Percentiles rank a stretch among this genome's conserved stretches.
Evolutionary conservation across 2,329 filamentous ascomycete genomes (phyloP).

Genomic region (Botryotinia narcissicola): DNA sequence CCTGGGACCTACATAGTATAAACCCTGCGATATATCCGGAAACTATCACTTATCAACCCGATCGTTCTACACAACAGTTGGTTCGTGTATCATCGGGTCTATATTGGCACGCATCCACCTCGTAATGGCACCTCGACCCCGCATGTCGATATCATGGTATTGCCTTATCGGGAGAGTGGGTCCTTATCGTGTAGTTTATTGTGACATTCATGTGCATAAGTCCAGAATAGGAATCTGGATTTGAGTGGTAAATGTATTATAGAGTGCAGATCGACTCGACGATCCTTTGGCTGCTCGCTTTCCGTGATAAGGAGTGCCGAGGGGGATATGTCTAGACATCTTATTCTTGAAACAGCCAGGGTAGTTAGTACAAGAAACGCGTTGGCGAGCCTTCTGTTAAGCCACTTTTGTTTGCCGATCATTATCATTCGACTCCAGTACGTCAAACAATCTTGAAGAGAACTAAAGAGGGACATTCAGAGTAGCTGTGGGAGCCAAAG

Average conservation of each 20-base stretch:
- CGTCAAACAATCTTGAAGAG: neutral
- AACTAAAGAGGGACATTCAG: neutral
- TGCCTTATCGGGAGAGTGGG: constrained; percentile 7
- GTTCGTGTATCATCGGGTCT: constrained; percentile 6
- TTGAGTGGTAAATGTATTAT: neutral
- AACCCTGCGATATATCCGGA: neutral
- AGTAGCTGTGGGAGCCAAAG: no score
- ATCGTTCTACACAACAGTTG: neutral
- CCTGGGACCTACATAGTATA: neutral
- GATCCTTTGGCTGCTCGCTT: neutral
- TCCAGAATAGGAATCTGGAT: constrained; percentile 9
- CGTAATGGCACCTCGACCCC: constrained; percentile 6
- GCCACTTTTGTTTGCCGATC: neutral
- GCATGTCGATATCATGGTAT: neutral
- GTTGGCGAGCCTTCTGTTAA: neutral
- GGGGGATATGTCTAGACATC: neutral
- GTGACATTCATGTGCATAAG: neutral
- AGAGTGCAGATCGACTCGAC: neutral
- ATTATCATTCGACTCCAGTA: neutral
- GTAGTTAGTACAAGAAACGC: neutral
- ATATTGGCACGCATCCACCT: neutral
- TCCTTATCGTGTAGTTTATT: neutral
- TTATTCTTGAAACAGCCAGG: neutral
- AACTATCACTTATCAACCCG: neutral
- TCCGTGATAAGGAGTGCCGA: constrained; percentile 2